Base-by-base conservation (phyloP, 2,329 filamentous ascomycete species). In the Septoria linicola region DNA sequence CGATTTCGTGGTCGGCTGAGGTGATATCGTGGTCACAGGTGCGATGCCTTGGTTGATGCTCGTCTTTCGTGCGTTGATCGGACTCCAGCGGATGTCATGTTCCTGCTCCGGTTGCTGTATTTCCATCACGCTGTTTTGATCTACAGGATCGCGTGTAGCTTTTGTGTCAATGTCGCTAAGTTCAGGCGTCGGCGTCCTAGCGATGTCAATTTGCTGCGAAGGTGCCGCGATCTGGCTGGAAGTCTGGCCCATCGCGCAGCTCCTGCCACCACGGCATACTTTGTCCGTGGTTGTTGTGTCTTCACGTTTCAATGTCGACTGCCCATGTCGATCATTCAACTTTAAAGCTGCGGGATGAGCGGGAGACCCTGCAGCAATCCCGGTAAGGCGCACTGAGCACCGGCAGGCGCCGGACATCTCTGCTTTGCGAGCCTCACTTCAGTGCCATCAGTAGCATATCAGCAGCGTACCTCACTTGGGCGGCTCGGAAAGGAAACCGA, bases 151-250 rank as follows among this genome's bases (percentile, higher is more conserved):
- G 34, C 23, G 44, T 10, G 34, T 8, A 39, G 21, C 14, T 16
- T 39, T 17, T 17, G 10, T 25, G 6, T 47, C 44, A 8, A 47
- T 30, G 17, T 47, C 48, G 32, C 49, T 49, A 31, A 48, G 30
- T 35, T 45, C 41, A 13, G 46, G 41, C 34, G 51, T 43, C 14
- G 31, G 46, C 23, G 51, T 41, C 20, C 30, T 40, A 16, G 44
- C 42, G 11, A 39, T 14, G 7, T 43, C 48, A 16, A 51, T 42
- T 17, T 53, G 47, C 17, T 46, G 47, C 17, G 51, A 37, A 17
- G 45, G 27, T 14, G 41, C 41, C 21, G 49, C 42, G n/a, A 54
- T 44, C 30, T 57, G 54, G 17, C 51, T 55, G 36, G 48, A 52
- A 20, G 39, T 30, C 40, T 52, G 51, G 11, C 54, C 54, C 54